Conservation (phyloP, 2,329 filamentous ascomycete genomes). For the Madurella mycetomatis region DNA sequence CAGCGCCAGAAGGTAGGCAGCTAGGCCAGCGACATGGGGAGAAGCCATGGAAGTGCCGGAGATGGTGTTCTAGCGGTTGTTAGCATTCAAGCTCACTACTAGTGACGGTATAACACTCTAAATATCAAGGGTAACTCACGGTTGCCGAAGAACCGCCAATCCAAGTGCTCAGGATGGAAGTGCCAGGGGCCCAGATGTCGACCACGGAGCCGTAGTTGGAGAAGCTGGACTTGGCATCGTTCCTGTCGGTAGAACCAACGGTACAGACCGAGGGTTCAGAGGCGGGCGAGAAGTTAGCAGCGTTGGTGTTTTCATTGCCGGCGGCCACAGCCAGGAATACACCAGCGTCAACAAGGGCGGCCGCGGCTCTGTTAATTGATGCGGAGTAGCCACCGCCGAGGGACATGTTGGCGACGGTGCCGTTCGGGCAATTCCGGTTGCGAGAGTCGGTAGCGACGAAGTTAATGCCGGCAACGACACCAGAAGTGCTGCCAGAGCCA, state of each 20-base stretch:
- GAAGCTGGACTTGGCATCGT: constrained; percentile 41
- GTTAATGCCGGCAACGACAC: constrained; percentile 43
- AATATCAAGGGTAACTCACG: constrained; percentile 1
- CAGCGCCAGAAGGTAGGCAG: constrained; percentile 41
- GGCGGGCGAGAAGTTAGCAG: constrained; percentile 43
- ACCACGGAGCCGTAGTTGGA: constrained; percentile 50
- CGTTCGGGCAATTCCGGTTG: constrained; percentile 37
- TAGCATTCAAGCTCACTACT: not conserved
- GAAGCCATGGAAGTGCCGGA: constrained; percentile 44
- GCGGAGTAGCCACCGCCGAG: constrained; percentile 46
- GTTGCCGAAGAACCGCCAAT: constrained; percentile 36
- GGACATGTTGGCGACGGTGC: constrained; percentile 53
- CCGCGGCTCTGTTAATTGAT: constrained; percentile 49
- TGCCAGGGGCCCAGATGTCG: constrained; percentile 50
- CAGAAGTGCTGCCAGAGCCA: constrained; percentile 36
- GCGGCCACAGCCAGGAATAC: constrained; percentile 54
- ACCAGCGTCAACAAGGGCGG: constrained; percentile 41
- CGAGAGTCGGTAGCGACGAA: constrained; percentile 36
- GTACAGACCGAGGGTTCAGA: constrained; percentile 47
- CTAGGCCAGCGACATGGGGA: constrained; percentile 34
- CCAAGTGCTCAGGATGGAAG: constrained; percentile 45
- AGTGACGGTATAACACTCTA: not conserved
- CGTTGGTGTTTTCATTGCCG: constrained; percentile 46
- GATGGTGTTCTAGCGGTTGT: constrained; percentile 33
- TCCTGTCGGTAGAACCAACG: constrained; percentile 44